phyloP scores from a whole-genome alignment of 2,329 filamentous ascomycete genomes.

The Penicillium sp. region DNA sequence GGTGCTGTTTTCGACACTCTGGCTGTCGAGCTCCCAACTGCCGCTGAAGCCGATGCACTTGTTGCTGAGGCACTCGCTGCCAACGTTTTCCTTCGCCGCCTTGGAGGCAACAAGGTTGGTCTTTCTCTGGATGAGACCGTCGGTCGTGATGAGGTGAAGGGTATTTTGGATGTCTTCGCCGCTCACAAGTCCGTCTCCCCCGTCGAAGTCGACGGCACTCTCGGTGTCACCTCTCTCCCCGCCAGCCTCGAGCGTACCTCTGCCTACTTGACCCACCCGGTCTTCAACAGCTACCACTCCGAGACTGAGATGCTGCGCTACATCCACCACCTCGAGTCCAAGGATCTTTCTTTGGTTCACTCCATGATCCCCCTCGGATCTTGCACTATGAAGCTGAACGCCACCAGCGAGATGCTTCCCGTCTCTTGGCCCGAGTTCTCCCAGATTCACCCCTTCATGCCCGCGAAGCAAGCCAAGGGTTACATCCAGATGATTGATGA shows the following conservation, averaged over 20 bases:
- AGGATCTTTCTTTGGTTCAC: conserved; percentile 89
- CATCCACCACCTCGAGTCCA: conserved; percentile 89
- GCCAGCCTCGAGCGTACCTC: conserved; percentile 69
- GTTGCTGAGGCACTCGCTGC: conserved; percentile 54
- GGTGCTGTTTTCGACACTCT: conserved; percentile 78
- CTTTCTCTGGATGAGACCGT: conserved; percentile 80
- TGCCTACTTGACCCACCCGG: conserved; percentile 79
- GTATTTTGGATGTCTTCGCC: conserved; percentile 60
- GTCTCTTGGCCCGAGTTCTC: conserved; percentile 76
- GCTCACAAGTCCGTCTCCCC: conserved; percentile 42
- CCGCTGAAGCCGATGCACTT: conserved; percentile 55
- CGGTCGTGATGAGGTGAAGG: conserved; percentile 56
- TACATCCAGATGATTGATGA: conserved; percentile 71
- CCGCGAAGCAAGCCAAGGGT: conserved; percentile 63
- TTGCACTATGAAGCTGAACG: conserved; percentile 98
- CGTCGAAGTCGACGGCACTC: conserved; percentile 34
- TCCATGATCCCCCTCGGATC: conserved; percentile 98
- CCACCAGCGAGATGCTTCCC: conserved; percentile 88
- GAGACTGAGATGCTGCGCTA: conserved; percentile 94
- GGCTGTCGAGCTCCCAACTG: conserved; percentile 60
- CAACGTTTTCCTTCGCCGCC: conserved; percentile 63
- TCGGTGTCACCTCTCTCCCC: conserved; percentile 47
- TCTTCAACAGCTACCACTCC: conserved; percentile 93
- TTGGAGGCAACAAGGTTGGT: conserved; percentile 63
- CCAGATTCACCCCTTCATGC: conserved; percentile 79